Percentiles rank a stretch among this genome's conserved stretches.
Evolutionary conservation across 352 stramenopile species (phyloP).

Genomic region (Globisporangium radiosum): DNA sequence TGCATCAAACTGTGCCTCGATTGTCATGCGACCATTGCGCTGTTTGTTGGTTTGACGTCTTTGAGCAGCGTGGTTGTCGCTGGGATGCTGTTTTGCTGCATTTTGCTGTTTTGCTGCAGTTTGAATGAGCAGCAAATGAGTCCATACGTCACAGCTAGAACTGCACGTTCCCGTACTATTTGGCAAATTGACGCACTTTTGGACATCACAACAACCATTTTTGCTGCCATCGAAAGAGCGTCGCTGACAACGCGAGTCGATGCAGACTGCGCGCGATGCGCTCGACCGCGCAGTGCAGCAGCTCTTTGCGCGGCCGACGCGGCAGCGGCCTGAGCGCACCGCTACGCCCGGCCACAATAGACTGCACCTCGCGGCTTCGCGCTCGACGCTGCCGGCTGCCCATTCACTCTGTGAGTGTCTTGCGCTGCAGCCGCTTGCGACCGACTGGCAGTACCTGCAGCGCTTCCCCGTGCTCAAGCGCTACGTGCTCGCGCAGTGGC

Average conservation of each 20-base stretch:
- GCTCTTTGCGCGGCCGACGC: conserved; percentile 28
- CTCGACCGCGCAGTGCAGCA: conserved; percentile 26
- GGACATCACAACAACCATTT: no score
- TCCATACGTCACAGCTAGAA: background rate
- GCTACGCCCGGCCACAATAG: no score
- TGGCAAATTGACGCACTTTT: no score
- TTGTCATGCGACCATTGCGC: no score
- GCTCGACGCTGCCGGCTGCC: background rate
- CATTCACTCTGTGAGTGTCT: conserved; percentile 43
- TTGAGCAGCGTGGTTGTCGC: no score
- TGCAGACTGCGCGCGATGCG: conserved; percentile 23
- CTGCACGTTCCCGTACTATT: background rate
- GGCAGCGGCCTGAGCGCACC: background rate
- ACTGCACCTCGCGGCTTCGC: no score
- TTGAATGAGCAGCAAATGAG: background rate
- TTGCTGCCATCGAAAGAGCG: background rate
- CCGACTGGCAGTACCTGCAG: conserved; percentile 20
- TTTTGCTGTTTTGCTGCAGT: no score
- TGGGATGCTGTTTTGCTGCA: no score
- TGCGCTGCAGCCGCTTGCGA: conserved; percentile 9
- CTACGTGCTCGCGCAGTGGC: conserved; percentile 31
- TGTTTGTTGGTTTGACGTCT: no score
- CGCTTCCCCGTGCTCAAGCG: conserved; percentile 45
- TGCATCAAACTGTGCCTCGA: no score
- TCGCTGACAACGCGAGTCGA: background rate